phyloP scores from a whole-genome alignment of 2,329 filamentous ascomycete species.

The Cladophialophora carrionii region DNA sequence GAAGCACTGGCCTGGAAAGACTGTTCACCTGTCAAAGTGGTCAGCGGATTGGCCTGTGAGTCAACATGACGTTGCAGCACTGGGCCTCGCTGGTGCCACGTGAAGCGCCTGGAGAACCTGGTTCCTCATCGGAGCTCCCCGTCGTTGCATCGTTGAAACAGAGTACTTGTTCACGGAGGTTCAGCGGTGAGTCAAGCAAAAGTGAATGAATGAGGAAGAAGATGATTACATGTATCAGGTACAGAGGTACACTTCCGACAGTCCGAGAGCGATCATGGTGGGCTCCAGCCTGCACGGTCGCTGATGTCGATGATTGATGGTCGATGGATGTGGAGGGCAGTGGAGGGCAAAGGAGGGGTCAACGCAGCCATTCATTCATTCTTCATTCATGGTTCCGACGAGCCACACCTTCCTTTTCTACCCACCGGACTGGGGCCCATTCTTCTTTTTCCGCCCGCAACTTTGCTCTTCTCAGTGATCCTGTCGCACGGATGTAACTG shows the following conservation, averaged over 20 bases:
- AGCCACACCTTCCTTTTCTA: too few relatives aligned
- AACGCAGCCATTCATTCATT: too few relatives aligned
- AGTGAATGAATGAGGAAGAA: neutral
- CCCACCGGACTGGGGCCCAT: too few relatives aligned
- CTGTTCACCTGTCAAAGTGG: neutral
- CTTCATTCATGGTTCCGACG: too few relatives aligned
- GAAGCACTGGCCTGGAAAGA: conserved; percentile 1
- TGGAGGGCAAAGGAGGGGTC: too few relatives aligned
- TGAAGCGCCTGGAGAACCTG: conserved; percentile 10
- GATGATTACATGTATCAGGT: neutral
- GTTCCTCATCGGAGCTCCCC: conserved; percentile 13
- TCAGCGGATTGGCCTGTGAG: conserved; percentile 23
- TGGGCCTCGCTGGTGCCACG: conserved; percentile 16
- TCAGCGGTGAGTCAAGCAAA: neutral
- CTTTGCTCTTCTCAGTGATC: too few relatives aligned
- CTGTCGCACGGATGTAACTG: too few relatives aligned
- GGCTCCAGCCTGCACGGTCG: neutral
- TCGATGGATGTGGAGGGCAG: too few relatives aligned
- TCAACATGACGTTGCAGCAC: conserved; percentile 29
- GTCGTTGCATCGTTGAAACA: conserved; percentile 5
- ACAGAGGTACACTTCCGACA: conserved; percentile 2
- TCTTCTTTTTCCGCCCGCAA: too few relatives aligned
- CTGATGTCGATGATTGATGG: neutral
- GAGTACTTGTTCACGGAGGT: neutral
- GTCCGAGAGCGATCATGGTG: neutral